Conservation (phyloP, 2,329 filamentous ascomycete species). For the Cordyceps cicadae region DNA sequence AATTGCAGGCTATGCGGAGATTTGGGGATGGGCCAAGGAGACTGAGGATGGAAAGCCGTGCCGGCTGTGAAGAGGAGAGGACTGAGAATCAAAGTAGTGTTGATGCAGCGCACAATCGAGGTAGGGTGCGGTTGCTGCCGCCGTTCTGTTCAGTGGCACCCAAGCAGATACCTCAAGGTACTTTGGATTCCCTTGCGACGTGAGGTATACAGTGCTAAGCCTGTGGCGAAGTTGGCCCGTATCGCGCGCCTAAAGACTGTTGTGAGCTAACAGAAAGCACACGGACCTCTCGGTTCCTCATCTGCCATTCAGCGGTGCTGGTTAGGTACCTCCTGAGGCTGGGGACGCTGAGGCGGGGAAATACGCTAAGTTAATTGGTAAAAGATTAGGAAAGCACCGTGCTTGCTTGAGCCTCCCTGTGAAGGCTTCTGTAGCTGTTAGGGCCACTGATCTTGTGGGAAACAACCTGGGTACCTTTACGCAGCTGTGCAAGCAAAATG, state of each 20-base stretch:
- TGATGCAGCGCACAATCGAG: slow-evolving; percentile 4
- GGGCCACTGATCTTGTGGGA: too few relatives aligned
- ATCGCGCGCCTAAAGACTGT: too few relatives aligned
- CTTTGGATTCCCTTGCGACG: neutral
- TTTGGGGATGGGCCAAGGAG: neutral
- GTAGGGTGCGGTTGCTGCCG: neutral
- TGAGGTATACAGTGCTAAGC: neutral
- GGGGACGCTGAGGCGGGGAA: slow-evolving; percentile 1
- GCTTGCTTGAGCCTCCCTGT: neutral
- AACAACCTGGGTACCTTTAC: too few relatives aligned
- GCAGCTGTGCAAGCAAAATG: too few relatives aligned
- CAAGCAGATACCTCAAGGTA: neutral
- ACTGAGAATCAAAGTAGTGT: neutral
- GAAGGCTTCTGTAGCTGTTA: neutral
- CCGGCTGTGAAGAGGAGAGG: slow-evolving; percentile 1
- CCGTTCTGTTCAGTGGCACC: neutral
- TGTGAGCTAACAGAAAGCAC: neutral
- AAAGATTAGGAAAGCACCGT: neutral
- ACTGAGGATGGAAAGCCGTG: slow-evolving; percentile 1
- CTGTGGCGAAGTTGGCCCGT: too few relatives aligned
- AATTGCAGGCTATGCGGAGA: neutral
- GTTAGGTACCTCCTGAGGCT: neutral
- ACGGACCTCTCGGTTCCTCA: neutral
- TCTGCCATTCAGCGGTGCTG: too few relatives aligned
- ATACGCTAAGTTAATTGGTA: neutral